Evolutionary conservation across 2,329 filamentous ascomycete genomes (phyloP).

Genomic region (Fusarium anguioides): DNA sequence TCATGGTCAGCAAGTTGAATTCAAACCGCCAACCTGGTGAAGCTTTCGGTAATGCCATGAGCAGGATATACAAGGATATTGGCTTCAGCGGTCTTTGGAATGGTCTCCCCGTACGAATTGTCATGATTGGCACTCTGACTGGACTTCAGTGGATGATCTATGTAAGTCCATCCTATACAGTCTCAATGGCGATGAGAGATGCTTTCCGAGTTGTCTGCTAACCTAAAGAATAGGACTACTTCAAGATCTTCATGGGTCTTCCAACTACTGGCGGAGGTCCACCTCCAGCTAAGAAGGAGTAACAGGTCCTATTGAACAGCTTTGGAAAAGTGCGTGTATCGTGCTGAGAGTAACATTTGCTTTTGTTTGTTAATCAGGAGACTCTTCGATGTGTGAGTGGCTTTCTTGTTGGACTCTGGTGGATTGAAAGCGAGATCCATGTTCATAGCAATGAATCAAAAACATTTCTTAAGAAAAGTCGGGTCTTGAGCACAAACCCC

Average conservation of each 20-base stretch:
- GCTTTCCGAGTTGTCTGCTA: background rate
- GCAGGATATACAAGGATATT: conserved; percentile 86
- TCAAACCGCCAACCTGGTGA: conserved; percentile 81
- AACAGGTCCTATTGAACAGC: conserved; percentile 6
- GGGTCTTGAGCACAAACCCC: background rate
- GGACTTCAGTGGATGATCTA: conserved; percentile 96
- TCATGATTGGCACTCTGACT: conserved; percentile 88
- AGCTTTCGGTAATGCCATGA: conserved; percentile 78
- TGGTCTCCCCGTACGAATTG: conserved; percentile 83
- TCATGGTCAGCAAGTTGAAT: conserved; percentile 95
- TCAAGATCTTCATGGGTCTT: conserved; percentile 90
- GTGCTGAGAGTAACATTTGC: background rate
- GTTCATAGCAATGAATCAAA: conserved; percentile 3
- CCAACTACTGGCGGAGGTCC: conserved; percentile 81
- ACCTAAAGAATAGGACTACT: conserved; percentile 69
- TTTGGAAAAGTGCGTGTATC: background rate
- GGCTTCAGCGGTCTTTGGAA: conserved; percentile 93
- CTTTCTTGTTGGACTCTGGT: background rate
- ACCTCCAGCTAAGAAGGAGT: conserved; percentile 64
- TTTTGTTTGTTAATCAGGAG: background rate
- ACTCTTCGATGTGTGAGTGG: background rate
- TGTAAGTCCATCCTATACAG: conserved; percentile 57
- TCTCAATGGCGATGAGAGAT: background rate
- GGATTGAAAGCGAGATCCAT: background rate
- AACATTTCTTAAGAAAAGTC: conserved; percentile 8